Base-by-base conservation (phyloP, 2,329 filamentous ascomycete species). In the Aurifilum marmelostoma region DNA sequence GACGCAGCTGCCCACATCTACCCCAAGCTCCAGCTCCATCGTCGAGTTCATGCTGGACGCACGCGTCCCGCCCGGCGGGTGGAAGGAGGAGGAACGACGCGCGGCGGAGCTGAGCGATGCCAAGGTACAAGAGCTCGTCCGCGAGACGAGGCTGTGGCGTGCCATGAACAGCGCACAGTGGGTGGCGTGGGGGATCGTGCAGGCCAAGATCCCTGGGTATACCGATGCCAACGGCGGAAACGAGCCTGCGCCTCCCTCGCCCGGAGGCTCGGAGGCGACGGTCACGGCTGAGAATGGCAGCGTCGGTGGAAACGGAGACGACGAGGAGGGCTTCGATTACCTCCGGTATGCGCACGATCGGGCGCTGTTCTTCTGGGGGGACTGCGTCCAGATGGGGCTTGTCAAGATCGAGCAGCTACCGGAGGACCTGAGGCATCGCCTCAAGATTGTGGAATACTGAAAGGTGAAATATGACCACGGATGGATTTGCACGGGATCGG, bases 101-200 rank as follows among this genome's bases (percentile, higher is more conserved):
- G 83, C 87, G 29, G 89, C 92, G 70, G 87, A 89, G 69, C 83
- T 84, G 60, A 83, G 87, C 6, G 93, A 97, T 66, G 80, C 83
- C 50, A 88, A 91, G 74, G 85, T 97, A 7, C 83, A 88, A 63
- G 86, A 88, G 65, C 83, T 99, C 37, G 83, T 96, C 76, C 87
- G 90, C 54, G 94, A 98, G 80, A 90, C 93, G 2, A 85, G 89
- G 21, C 83, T 97, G 60, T 99, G 96, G 96, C 89, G 96, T 3
- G 84, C 92, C 0, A 92, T 93, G 52, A 97, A 96, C 80, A 94
- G 91, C 47, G 93, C 93, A 1, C 89, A 92, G 80, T 99, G 96
- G 96, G 88, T 97, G 32, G 92, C 94, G 1, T 99, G 96, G 96
- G 96, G 96, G 32, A 93, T 98, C 71, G 92, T 99, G 65, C 96